A percentile compares a stretch with the other conserved stretches of the same genome.
Evolutionary conservation across 345 rosid genomes (phyloP).

Genomic region (Acer yangbiense): DNA sequence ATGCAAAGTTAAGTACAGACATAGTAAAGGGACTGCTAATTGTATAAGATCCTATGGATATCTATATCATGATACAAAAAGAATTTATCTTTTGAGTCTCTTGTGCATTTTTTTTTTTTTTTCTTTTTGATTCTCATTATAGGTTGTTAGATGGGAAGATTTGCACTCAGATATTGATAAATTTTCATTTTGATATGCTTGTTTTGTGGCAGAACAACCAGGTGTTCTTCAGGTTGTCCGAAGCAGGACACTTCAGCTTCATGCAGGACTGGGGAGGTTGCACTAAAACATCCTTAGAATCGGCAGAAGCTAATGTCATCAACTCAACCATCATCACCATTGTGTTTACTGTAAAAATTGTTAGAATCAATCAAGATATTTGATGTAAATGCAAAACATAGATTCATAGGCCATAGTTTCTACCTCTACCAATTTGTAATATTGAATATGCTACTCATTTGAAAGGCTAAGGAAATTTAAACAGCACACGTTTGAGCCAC

Average conservation of each 20-base stretch:
- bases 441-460: neutral
- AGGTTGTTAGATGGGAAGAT: no score
- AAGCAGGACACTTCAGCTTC: slow-evolving; percentile 63
- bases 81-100: no score
- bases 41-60: no score
- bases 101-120: no score
- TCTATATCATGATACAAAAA: no score
- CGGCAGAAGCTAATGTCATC: neutral
- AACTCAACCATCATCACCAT: no score
- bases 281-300: slow-evolving; percentile 22
- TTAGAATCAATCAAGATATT: neutral
- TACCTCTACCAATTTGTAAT: neutral
- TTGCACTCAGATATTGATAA: neutral
- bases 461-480: neutral
- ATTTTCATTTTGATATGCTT: neutral
- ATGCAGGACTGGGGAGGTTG: slow-evolving; percentile 43
- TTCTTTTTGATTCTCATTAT: no score
- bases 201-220: slow-evolving; percentile 62
- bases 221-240: slow-evolving; percentile 90
- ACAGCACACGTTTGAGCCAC: neutral
- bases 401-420: no score
- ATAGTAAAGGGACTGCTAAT: no score
- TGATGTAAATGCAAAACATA: neutral
- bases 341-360: neutral
- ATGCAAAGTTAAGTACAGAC: no score